Percentiles rank a stretch among this genome's conserved stretches.
These are phyloP conservation scores for Phascolomyces articulosus DNA, from an alignment of 371 early-diverging fungal genomes.

Conservation along the genomic window DNA sequence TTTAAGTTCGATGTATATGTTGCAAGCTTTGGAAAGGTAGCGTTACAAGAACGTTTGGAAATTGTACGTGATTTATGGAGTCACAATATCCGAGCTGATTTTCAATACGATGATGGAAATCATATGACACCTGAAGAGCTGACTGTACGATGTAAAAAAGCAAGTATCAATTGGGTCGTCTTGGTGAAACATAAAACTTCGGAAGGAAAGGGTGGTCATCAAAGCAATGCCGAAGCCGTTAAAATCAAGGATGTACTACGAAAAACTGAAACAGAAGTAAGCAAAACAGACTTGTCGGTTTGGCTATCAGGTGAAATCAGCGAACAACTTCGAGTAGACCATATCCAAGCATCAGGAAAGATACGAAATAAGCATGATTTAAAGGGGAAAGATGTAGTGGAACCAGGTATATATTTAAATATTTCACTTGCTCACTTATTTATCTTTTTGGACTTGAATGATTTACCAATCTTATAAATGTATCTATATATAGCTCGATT, in stretches of 20 bases:
- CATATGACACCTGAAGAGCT: constrained; percentile 70
- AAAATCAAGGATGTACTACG: constrained; percentile 77
- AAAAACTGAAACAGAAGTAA: constrained; percentile 67
- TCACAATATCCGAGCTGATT: constrained; percentile 74
- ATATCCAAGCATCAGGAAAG: constrained; percentile 45
- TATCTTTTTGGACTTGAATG: neutral
- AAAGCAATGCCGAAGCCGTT: constrained; percentile 43
- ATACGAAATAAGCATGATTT: constrained; percentile 58
- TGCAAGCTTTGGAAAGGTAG: constrained; percentile 76
- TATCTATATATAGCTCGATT: constrained; percentile 1
- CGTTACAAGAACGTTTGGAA: constrained; percentile 72
- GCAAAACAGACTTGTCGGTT: constrained; percentile 52
- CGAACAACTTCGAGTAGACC: constrained; percentile 66
- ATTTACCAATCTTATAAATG: too few species aligned
- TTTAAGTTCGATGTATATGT: constrained; percentile 75
- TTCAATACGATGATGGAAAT: constrained; percentile 72
- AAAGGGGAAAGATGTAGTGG: constrained; percentile 50
- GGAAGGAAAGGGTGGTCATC: constrained; percentile 31
- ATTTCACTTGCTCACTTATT: too few species aligned
- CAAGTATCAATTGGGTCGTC: constrained; percentile 82
- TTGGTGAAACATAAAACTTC: constrained; percentile 68
- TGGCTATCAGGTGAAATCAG: constrained; percentile 69
- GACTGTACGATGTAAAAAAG: constrained; percentile 62
- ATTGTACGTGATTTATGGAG: constrained; percentile 77
- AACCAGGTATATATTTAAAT: constrained; percentile 37